Conservation (phyloP, 805 yeast genomes). For the Wickerhamomyces bisporus region DNA sequence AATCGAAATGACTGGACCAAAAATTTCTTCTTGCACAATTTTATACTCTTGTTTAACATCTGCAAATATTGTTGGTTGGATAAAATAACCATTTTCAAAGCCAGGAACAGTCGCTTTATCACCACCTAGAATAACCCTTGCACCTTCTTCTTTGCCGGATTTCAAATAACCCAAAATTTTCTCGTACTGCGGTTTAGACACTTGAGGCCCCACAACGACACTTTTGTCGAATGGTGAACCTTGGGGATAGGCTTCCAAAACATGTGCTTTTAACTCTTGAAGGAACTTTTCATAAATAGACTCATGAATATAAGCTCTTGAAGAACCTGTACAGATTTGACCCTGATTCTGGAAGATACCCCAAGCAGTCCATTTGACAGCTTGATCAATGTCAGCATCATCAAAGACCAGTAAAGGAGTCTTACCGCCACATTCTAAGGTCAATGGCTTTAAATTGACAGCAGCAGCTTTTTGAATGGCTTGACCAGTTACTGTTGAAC, state of each 20-base stretch:
- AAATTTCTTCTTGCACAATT: slow-evolving; percentile 43
- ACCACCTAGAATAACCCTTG: slow-evolving; percentile 44
- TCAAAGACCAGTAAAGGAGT: slow-evolving; percentile 43
- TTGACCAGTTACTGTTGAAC: slow-evolving; percentile 47
- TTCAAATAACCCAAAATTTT: slow-evolving; percentile 40
- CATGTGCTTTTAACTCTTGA: slow-evolving; percentile 31
- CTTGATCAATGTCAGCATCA: slow-evolving; percentile 42
- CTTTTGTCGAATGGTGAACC: slow-evolving; percentile 41
- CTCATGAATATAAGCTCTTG: slow-evolving; percentile 53
- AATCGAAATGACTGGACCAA: slow-evolving; percentile 47
- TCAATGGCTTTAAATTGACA: slow-evolving; percentile 39
- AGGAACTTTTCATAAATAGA: slow-evolving; percentile 47
- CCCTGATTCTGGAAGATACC: slow-evolving; percentile 60
- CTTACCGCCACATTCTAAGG: slow-evolving; percentile 51
- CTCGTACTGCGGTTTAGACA: slow-evolving; percentile 45
- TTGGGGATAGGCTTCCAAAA: slow-evolving; percentile 32
- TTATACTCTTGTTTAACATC: slow-evolving; percentile 36
- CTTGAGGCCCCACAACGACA: slow-evolving; percentile 49
- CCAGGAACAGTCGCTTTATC: slow-evolving; percentile 26
- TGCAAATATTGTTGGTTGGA: slow-evolving; percentile 44
- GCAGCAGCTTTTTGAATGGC: slow-evolving; percentile 38
- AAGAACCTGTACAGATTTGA: slow-evolving; percentile 62
- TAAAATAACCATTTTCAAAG: slow-evolving; percentile 30
- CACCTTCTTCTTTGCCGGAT: slow-evolving; percentile 49
- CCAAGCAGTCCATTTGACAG: slow-evolving; percentile 45